Conservation (phyloP, 2,329 filamentous ascomycete species). For the Fusarium ambrosium region DNA sequence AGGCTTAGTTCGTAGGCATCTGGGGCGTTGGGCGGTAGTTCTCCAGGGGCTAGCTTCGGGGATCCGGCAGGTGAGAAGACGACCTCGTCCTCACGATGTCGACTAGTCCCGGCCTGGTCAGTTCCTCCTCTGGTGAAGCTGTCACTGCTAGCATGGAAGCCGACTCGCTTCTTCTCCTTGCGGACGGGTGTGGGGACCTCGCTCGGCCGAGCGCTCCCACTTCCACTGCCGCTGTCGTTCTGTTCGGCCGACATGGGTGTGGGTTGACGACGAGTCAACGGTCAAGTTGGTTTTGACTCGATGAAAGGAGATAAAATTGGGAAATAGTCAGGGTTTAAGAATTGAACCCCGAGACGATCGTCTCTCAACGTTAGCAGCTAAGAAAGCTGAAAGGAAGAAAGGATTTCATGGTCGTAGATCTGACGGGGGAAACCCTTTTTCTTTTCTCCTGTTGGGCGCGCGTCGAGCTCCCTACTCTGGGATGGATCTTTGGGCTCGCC, state of each 20-base stretch:
- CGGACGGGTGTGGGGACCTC: conserved; percentile 50
- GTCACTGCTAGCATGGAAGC: conserved; percentile 52
- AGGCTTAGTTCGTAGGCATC: conserved; percentile 56
- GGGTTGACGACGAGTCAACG: neutral
- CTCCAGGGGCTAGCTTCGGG: conserved; percentile 43
- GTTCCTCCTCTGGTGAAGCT: conserved; percentile 28
- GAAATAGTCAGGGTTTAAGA: conserved; percentile 7
- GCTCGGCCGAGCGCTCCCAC: conserved; percentile 36
- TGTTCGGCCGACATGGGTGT: conserved; percentile 41
- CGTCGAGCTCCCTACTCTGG: conserved; percentile 17
- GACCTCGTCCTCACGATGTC: conserved; percentile 33
- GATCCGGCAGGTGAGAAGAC: conserved; percentile 47
- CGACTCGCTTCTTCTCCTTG: conserved; percentile 59
- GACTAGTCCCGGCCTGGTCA: conserved; percentile 6
- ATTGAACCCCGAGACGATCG: conserved; percentile 29
- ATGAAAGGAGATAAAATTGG: neutral
- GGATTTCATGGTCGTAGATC: conserved; percentile 39
- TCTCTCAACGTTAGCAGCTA: conserved; percentile 30
- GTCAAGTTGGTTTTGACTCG: neutral
- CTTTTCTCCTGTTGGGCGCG: neutral
- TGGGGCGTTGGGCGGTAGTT: conserved; percentile 51
- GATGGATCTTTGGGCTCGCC: conserved; percentile 35
- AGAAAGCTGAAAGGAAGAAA: conserved; percentile 28
- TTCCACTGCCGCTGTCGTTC: conserved; percentile 47
- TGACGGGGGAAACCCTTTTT: conserved; percentile 31